Conservation (phyloP, 2,329 filamentous ascomycete genomes). For the Aspergillus sp. region DNA sequence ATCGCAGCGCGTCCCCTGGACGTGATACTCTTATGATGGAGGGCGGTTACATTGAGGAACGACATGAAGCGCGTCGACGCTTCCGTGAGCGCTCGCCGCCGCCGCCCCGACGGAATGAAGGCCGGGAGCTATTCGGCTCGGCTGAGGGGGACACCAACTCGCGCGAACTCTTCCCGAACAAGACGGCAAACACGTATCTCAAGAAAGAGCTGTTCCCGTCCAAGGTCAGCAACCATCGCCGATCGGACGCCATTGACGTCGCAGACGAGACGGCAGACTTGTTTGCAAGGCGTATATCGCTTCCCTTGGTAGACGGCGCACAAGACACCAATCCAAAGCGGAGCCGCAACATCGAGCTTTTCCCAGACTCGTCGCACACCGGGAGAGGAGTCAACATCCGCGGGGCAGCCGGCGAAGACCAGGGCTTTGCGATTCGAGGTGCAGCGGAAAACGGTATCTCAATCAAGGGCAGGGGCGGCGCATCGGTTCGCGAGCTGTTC, state of each 20-base stretch:
- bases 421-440: slow-evolving; percentile 3
- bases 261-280: slow-evolving; percentile 56
- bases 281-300: slow-evolving; percentile 50
- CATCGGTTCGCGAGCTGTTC: slow-evolving; percentile 67
- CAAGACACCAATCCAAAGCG: slow-evolving; percentile 25
- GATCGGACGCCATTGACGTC: slow-evolving; percentile 54
- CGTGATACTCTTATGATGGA: slow-evolving; percentile 51
- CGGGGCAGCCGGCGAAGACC: slow-evolving; percentile 5
- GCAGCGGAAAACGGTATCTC: slow-evolving; percentile 50
- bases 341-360: slow-evolving; percentile 39
- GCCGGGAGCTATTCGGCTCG: slow-evolving; percentile 59
- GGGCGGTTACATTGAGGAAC: slow-evolving; percentile 34
- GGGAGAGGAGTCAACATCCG: slow-evolving; percentile 1
- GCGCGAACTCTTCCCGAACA: slow-evolving; percentile 50
- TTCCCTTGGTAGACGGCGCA: slow-evolving; percentile 50
- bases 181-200: slow-evolving; percentile 42
- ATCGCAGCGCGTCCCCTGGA: slow-evolving; percentile 62
- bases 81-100: slow-evolving; percentile 46
- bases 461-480: slow-evolving; percentile 67
- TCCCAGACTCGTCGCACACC: slow-evolving; percentile 45
- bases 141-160: slow-evolving; percentile 33
- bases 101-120: slow-evolving; percentile 36
- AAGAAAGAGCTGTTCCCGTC: slow-evolving; percentile 61
- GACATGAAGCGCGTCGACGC: slow-evolving; percentile 36
- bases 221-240: slow-evolving; percentile 47